Percentiles rank a stretch among this genome's conserved stretches.
phyloP scores from a whole-genome alignment of 2,329 filamentous ascomycete species.

The Fragosphaeria purpurea region DNA sequence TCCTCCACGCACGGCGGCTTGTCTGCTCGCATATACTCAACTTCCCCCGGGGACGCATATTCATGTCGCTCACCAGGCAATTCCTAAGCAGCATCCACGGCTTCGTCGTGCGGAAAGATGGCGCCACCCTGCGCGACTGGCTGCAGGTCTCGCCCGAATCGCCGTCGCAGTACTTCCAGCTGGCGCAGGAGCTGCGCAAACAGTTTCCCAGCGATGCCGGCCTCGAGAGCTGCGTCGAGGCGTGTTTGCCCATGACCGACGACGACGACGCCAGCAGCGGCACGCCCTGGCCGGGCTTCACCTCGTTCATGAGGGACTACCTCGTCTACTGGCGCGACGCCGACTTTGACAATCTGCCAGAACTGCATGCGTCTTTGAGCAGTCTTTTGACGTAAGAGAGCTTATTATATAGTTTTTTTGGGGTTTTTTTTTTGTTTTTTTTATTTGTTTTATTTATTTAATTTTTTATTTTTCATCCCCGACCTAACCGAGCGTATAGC shows the following conservation, averaged over 20 bases:
- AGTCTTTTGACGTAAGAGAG: slow-evolving; percentile 32
- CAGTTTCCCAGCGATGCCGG: slow-evolving; percentile 41
- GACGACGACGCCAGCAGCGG: slow-evolving; percentile 53
- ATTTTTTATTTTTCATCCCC: background rate
- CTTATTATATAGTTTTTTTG: background rate
- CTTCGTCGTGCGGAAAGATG: slow-evolving; percentile 33
- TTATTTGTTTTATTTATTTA: background rate
- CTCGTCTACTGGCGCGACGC: slow-evolving; percentile 73
- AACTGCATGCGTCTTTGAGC: slow-evolving; percentile 65
- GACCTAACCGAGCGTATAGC: slow-evolving; percentile 30
- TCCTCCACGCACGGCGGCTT: no score
- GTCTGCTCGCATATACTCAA: no score
- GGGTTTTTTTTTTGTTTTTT: background rate
- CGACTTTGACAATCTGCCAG: slow-evolving; percentile 62
- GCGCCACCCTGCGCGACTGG: slow-evolving; percentile 55
- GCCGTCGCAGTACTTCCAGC: slow-evolving; percentile 54
- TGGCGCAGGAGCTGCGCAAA: slow-evolving; percentile 56
- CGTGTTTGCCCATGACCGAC: slow-evolving; percentile 52
- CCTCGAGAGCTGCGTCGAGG: slow-evolving; percentile 54
- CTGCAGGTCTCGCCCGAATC: slow-evolving; percentile 66
- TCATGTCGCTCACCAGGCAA: slow-evolving; percentile 14
- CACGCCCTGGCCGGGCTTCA: slow-evolving; percentile 65
- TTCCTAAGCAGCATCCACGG: slow-evolving; percentile 14
- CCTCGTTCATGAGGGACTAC: slow-evolving; percentile 72
- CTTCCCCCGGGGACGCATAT: no score